Base-by-base conservation (phyloP, 192 early-diverging fungal species). In the Polychytrium aggregatum region DNA sequence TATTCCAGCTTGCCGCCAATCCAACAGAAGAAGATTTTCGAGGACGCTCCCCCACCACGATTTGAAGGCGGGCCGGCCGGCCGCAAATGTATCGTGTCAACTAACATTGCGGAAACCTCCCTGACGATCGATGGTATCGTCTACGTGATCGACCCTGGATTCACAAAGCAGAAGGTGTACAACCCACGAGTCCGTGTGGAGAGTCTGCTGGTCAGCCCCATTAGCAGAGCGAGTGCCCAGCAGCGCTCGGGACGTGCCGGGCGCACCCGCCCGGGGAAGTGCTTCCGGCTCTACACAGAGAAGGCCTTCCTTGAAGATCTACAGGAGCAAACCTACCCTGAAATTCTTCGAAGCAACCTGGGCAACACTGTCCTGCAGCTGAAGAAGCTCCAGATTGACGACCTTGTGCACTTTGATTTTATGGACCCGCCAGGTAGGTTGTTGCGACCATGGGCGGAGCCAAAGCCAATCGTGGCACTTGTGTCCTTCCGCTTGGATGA, bases 161-260 rank as follows among this genome's bases (percentile, higher is more conserved):
- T 99, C 55, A 82, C 92, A n/a, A 99, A 99, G 56, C 94, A 97
- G 66, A 97, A 97, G 64, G 91, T 97, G 22, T 99, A 95, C 67
- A 92, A 99, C 62, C 94, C 97, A 27, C 84, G 95, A 46, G 87
- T 95, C 46, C 79, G 92, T 45, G 90, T 97, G 40, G 97, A 97
- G 62, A 88, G 85, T 21, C 76, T 99, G 46, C 67, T 97, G 46
- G 92, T 97, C 13, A 85, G 82, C 24, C 94, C 97, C 8, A 97
- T 97, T 46, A 88, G 84, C 49, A 87, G 87, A 47, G 94, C 97
- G 0, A 88, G 86, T 6, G 94, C 92, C 1, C 85, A 95, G 71
- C 97, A 99, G 62, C 82, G 94, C 22, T 84, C 92, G 21, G 97
- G 97, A 48, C 87, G 97, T 79, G 97, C 97, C 20, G 97, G 97